phyloP scores from a whole-genome alignment of 1,139 yeast genomes.

The Yamadazyma mexicana region DNA sequence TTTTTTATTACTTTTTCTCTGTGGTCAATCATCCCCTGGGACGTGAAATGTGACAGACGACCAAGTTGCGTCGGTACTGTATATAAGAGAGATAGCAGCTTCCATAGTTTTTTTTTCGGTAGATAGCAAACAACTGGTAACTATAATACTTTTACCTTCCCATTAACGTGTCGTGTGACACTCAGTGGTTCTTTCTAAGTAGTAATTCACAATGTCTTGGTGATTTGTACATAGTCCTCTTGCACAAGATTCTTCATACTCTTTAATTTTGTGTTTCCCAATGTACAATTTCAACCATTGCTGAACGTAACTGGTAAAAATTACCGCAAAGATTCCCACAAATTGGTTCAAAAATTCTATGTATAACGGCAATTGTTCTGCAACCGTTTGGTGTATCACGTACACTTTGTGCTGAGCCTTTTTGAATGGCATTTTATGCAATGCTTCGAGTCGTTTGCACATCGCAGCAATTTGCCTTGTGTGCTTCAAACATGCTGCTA shows the following conservation, averaged over 20 bases:
- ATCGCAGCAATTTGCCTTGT: not conserved
- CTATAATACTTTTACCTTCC: not conserved
- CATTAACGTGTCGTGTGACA: not conserved
- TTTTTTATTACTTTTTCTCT: not conserved
- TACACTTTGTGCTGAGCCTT: not conserved
- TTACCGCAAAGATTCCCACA: not conserved
- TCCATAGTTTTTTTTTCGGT: no score
- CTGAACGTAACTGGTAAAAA: not conserved
- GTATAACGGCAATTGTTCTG: not conserved
- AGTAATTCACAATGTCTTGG: constrained; percentile 12
- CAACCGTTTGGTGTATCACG: not conserved
- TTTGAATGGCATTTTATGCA: not conserved
- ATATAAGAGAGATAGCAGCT: not conserved
- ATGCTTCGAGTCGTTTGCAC: no score
- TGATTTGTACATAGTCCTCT: constrained; percentile 6
- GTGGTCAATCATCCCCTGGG: not conserved
- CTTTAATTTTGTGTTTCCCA: constrained; percentile 13
- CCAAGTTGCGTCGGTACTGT: not conserved
- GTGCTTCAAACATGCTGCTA: not conserved
- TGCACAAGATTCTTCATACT: constrained; percentile 10
- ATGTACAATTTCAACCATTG: constrained; percentile 11
- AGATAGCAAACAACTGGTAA: not conserved
- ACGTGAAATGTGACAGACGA: constrained; percentile 1
- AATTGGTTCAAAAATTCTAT: not conserved
- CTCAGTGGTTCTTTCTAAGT: not conserved